Evolutionary conservation across 2,329 filamentous ascomycete genomes (phyloP).

Genomic region (Ophiobolus disseminans): DNA sequence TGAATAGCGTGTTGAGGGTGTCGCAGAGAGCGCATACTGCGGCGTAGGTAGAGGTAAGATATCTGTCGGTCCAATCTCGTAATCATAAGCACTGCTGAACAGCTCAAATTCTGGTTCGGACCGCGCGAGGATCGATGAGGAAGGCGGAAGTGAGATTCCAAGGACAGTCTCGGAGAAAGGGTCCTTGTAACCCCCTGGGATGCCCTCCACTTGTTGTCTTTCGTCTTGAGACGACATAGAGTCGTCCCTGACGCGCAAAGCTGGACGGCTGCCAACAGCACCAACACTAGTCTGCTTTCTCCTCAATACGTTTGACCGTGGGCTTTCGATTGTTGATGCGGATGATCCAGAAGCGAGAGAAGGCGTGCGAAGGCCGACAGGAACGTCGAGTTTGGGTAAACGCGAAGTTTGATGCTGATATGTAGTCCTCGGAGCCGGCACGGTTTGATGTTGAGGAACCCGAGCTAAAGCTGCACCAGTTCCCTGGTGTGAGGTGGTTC

Average conservation of each 20-base stretch:
- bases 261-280: conserved; percentile 35
- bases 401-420: conserved; percentile 39
- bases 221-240: conserved; percentile 48
- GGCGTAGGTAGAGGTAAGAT: conserved; percentile 72
- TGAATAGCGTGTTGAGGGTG: conserved; percentile 77
- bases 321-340: conserved; percentile 55
- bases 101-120: conserved; percentile 36
- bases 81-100: conserved; percentile 32
- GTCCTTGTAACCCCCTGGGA: conserved; percentile 46
- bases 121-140: conserved; percentile 38
- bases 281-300: conserved; percentile 56
- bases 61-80: conserved; percentile 66
- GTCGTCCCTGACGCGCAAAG: conserved; percentile 36
- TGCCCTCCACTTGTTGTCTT: conserved; percentile 28
- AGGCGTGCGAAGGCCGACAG: conserved; percentile 50
- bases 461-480: conserved; percentile 31
- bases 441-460: conserved; percentile 23
- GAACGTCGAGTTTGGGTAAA: conserved; percentile 46
- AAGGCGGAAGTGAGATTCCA: conserved; percentile 51
- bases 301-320: conserved; percentile 52
- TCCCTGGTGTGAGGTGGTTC: conserved; percentile 30
- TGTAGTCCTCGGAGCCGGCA: conserved; percentile 28
- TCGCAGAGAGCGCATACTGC: conserved; percentile 70
- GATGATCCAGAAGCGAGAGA: conserved; percentile 59
- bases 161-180: conserved; percentile 53